phyloP scores from a whole-genome alignment of 257 asterid species.

The Cinchona pubescens region DNA sequence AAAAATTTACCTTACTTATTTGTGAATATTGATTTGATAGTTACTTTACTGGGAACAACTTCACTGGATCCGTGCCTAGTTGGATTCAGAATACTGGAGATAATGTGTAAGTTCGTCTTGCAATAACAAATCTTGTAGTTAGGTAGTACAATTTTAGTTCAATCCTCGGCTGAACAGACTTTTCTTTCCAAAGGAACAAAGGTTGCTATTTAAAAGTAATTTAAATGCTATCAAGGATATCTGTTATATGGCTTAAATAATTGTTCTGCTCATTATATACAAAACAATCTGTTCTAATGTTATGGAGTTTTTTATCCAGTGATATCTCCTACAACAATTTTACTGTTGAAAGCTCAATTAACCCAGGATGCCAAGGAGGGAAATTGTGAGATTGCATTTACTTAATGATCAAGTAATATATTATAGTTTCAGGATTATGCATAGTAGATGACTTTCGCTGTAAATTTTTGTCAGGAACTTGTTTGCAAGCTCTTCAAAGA shows the following conservation, averaged over 20 bases:
- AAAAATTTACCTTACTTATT: not conserved
- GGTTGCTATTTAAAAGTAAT: not conserved
- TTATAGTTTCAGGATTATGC: not conserved
- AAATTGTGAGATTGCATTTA: conserved; percentile 42
- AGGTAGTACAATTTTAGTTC: not conserved
- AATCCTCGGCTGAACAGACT: not conserved
- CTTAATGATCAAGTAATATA: not conserved
- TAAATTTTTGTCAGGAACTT: conserved; percentile 41
- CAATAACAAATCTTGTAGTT: no score
- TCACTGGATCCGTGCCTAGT: conserved; percentile 45
- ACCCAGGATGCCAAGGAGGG: conserved; percentile 34
- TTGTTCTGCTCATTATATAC: not conserved
- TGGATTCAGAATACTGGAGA: conserved; percentile 43
- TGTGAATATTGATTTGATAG: conserved; percentile 30
- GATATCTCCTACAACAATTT: conserved; percentile 68
- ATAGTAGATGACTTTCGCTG: conserved; percentile 12
- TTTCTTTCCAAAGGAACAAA: not conserved
- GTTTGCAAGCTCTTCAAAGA: conserved; percentile 57
- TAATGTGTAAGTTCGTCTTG: conserved; percentile 26
- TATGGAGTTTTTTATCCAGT: conserved; percentile 35
- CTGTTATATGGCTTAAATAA: not conserved
- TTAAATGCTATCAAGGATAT: not conserved
- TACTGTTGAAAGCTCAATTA: conserved; percentile 24
- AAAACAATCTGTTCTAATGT: not conserved
- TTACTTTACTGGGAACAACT: conserved; percentile 54